Base-by-base conservation (phyloP, 1,284 basidiomycete species). In the Puccinia sorghi region DNA sequence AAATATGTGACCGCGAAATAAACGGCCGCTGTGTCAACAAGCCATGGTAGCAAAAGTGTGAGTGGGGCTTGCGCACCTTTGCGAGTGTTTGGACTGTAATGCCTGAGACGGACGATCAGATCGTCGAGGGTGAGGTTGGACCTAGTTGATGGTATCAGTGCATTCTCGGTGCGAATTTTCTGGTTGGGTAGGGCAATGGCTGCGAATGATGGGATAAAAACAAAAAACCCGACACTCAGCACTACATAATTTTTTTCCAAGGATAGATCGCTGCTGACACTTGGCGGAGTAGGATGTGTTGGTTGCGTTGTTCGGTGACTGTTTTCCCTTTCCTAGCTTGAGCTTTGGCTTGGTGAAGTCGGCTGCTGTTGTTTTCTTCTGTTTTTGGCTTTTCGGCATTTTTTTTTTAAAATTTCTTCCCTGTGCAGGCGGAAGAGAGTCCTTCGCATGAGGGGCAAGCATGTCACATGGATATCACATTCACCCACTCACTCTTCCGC, bases 271-370 rank as follows among this genome's bases (percentile, higher is more conserved):
- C n/a, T n/a, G 63, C 81, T 39, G 25, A 81, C 81, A 57, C 27
- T 80, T 81, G 3, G 73, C n/a, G 3, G 80, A 25, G 89, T 96
- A 97, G 0, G 94, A 94, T 0, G 95, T 97, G 85, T 98, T 93
- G 81, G 97, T 90, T 11, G 90, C 92, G 88, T 97, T 98, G 72
- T 86, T 89, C 11, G 93, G 88, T 9, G 87, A 83, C 83, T 92
- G 90, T 85, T 96, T 98, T 67, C 93, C 93, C 85, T 96, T 98
- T 48, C 96, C 96, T 70, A 99, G 91, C 86, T 97, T 98, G 64
- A 96, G 88, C 85, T 93, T 97, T 32, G 93, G 90, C 93, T 96
- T 97, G 63, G 89, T 87, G 82, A 97, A 96, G 84, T 96, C 94
- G n/a, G 91, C 91, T 1, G 88, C 89, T 84, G 92, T 94, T 80